Evolutionary conservation across 75 land plant genomes (phyloP).

Genomic region (Pinus taeda): DNA sequence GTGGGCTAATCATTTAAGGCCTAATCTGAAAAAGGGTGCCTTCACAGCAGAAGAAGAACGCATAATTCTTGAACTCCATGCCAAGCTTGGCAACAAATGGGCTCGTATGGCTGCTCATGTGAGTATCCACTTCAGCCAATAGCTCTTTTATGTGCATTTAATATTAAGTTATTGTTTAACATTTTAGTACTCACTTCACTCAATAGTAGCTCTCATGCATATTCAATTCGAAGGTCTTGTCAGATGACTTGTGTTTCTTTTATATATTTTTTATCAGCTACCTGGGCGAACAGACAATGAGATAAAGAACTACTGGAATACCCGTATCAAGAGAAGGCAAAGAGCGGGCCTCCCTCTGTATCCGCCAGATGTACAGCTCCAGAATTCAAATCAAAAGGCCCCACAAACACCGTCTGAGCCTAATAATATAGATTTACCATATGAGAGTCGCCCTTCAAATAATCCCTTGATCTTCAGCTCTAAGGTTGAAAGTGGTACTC

Average conservation of each 20-base stretch:
- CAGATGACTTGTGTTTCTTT: too few species aligned
- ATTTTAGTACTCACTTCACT: too few species aligned
- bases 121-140: too few species aligned
- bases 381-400: constrained; percentile 5
- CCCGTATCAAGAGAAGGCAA: constrained; percentile 42
- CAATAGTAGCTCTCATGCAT: too few species aligned
- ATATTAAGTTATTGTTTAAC: too few species aligned
- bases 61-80: constrained; percentile 43
- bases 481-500: not conserved
- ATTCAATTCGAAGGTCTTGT: too few species aligned
- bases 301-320: constrained; percentile 70
- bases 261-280: constrained; percentile 20
- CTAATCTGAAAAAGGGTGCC: constrained; percentile 58
- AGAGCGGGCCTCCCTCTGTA: constrained; percentile 48
- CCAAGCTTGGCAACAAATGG: constrained; percentile 67
- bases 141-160: too few species aligned
- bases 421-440: not conserved
- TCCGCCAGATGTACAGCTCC: constrained; percentile 24
- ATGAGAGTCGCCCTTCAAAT: not conserved
- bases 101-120: constrained; percentile 62
- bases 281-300: constrained; percentile 65
- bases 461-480: not conserved
- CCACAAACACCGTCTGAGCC: constrained; percentile 6
- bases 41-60: constrained; percentile 58
- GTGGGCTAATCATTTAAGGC: constrained; percentile 70